Conservation (phyloP, 768 basidiomycete species). For the Termitomyces eurrhizus region DNA sequence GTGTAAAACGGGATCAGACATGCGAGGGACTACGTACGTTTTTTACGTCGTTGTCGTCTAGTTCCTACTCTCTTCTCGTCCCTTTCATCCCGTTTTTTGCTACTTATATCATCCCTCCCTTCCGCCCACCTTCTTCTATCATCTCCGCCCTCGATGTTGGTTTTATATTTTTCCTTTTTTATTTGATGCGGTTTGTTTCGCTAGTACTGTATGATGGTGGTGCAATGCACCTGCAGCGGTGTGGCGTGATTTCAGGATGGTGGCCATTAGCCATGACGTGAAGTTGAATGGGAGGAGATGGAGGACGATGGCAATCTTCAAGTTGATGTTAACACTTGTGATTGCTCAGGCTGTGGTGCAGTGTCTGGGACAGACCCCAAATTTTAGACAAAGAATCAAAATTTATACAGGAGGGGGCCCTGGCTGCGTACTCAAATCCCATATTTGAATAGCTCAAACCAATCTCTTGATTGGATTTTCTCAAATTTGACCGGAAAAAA, state of each 20-base stretch:
- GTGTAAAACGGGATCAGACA: conserved; percentile 57
- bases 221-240: conserved; percentile 9
- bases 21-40: conserved; percentile 16
- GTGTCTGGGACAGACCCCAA: too few species aligned
- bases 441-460: too few species aligned
- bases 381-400: too few species aligned
- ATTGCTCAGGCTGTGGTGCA: neutral
- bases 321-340: neutral
- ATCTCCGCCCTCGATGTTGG: conserved; percentile 8
- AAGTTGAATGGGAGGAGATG: neutral
- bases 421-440: neutral
- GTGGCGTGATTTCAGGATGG: neutral
- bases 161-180: conserved; percentile 13
- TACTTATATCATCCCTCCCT: conserved; percentile 9
- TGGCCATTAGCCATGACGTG: neutral
- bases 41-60: conserved; percentile 15
- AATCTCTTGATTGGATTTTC: too few species aligned
- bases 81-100: conserved; percentile 12
- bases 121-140: neutral
- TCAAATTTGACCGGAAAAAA: too few species aligned
- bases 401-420: too few species aligned
- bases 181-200: conserved; percentile 15
- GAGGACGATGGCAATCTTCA: neutral
- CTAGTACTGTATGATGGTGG: conserved; percentile 19
- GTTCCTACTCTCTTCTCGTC: conserved; percentile 5